Percentiles rank a stretch among this genome's conserved stretches.
phyloP scores from a whole-genome alignment of 805 yeast genomes.

The Scheffersomyces stipitis region DNA sequence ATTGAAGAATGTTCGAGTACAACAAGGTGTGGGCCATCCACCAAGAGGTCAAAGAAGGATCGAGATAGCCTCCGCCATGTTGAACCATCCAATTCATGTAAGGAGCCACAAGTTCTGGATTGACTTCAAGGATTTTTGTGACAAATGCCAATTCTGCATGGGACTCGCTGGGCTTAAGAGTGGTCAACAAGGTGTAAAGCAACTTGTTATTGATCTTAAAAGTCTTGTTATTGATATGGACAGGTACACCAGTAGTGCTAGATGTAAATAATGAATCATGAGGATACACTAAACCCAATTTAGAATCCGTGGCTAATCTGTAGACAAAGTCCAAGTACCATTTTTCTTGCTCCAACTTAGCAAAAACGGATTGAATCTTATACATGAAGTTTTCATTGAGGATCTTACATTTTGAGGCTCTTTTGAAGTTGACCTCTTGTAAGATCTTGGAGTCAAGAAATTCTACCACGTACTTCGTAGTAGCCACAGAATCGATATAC shows the following conservation, averaged over 20 bases:
- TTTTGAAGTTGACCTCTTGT: conserved; percentile 59
- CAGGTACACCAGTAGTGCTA: conserved; percentile 36
- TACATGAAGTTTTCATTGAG: conserved; percentile 74
- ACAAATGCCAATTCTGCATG: conserved; percentile 58
- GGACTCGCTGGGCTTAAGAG: conserved; percentile 82
- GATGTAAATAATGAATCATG: conserved; percentile 49
- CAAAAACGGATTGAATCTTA: conserved; percentile 52
- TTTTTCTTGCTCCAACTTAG: conserved; percentile 20
- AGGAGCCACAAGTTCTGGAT: conserved; percentile 74
- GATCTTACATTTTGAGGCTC: conserved; percentile 68
- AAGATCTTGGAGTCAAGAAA: conserved; percentile 54
- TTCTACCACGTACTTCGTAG: conserved; percentile 39
- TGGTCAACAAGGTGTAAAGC: conserved; percentile 58
- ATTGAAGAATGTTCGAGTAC: conserved; percentile 55
- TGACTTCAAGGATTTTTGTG: conserved; percentile 46
- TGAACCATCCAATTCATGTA: conserved; percentile 56
- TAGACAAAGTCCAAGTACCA: conserved; percentile 48
- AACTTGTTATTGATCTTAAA: conserved; percentile 69
- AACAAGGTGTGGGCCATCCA: conserved; percentile 77
- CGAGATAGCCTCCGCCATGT: conserved; percentile 67
- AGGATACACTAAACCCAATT: conserved; percentile 46
- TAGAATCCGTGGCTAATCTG: conserved; percentile 49
- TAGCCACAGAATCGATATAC: conserved; percentile 48
- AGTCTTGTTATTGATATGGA: conserved; percentile 48
- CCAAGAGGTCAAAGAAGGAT: conserved; percentile 76